phyloP scores from a whole-genome alignment of 192 early-diverging fungal species.

The Podila verticillata region DNA sequence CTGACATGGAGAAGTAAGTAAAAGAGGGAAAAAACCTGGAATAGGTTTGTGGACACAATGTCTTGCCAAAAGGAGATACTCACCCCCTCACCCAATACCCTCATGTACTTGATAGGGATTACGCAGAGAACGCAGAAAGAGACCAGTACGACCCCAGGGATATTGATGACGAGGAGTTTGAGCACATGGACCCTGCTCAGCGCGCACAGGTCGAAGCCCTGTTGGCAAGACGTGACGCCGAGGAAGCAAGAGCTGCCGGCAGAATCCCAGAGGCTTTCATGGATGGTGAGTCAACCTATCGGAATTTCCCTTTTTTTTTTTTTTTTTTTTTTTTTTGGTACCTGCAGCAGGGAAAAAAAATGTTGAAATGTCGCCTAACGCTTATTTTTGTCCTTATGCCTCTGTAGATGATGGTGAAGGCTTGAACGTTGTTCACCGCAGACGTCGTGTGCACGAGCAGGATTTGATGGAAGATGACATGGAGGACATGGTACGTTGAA shows the following conservation, averaged over 20 bases:
- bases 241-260: constrained; percentile 72
- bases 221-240: constrained; percentile 83
- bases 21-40: too few relatives aligned
- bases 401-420: constrained; percentile 18
- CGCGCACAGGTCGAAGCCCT: constrained; percentile 81
- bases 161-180: constrained; percentile 87
- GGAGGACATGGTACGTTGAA: constrained; percentile 42
- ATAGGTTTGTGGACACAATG: too few relatives aligned
- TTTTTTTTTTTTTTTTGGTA: constrained; percentile 11
- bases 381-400: not conserved
- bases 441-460: constrained; percentile 42
- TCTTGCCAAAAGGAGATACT: not conserved
- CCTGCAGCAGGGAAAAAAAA: not conserved
- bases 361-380: not conserved
- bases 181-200: constrained; percentile 71
- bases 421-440: constrained; percentile 43
- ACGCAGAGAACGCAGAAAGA: constrained; percentile 71
- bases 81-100: not conserved
- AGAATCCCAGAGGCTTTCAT: constrained; percentile 89
- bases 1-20: constrained; percentile 80
- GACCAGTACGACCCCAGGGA: constrained; percentile 87
- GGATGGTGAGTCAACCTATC: constrained; percentile 63
- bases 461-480: constrained; percentile 48
- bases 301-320: not conserved
- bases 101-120: constrained; percentile 72